These are phyloP conservation scores for Nicotiana sylvestris DNA, from an alignment of 257 asterid species.

Conservation along the genomic window DNA sequence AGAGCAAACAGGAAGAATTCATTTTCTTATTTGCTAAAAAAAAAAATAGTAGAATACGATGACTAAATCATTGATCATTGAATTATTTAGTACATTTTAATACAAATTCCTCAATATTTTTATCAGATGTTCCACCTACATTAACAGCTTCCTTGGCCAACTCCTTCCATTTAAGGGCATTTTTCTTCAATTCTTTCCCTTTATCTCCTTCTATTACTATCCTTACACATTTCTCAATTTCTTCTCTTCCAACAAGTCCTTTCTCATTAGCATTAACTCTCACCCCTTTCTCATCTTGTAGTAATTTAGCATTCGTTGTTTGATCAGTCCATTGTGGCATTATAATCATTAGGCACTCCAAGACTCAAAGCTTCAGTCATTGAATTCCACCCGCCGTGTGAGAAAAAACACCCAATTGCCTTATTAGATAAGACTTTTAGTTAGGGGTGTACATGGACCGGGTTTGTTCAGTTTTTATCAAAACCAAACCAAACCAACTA, in stretches of 20 bases:
- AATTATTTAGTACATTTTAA: constrained; percentile 5
- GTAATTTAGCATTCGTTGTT: no score
- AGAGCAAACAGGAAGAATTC: no score
- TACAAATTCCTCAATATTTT: constrained; percentile 35
- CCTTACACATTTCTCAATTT: constrained; percentile 50
- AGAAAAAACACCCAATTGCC: constrained; percentile 64
- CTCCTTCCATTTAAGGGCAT: constrained; percentile 47
- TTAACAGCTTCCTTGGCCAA: constrained; percentile 56
- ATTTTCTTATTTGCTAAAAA: no score
- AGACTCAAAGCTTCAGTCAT: constrained; percentile 57
- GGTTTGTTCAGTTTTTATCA: no score
- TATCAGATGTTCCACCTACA: constrained; percentile 61
- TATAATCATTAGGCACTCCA: constrained; percentile 73
- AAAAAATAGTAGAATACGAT: no score
- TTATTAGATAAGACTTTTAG: constrained; percentile 10
- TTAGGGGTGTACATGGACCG: no score
- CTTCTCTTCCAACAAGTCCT: constrained; percentile 53
- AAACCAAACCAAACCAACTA: no score
- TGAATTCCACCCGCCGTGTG: constrained; percentile 88
- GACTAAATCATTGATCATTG: no score
- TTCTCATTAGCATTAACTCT: no score
- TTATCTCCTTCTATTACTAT: constrained; percentile 43
- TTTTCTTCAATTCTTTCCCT: constrained; percentile 52
- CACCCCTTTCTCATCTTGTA: no score
- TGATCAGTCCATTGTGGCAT: constrained; percentile 57